Conservation (phyloP, 1,284 basidiomycete species). For the Apiotrichum domesticum region DNA sequence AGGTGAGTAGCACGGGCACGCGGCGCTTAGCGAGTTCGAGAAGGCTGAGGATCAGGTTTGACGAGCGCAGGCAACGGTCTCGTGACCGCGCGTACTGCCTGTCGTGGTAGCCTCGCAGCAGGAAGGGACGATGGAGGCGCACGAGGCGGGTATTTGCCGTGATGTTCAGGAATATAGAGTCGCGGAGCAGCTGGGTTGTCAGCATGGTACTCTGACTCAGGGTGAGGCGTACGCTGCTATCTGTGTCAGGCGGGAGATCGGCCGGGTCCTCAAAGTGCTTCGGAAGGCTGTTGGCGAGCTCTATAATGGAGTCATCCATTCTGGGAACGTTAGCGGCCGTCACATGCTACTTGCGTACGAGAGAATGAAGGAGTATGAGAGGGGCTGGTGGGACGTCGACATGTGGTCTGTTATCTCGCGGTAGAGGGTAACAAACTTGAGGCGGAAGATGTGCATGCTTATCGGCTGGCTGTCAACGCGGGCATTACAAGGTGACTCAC, state of each 20-base stretch:
- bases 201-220: not conserved
- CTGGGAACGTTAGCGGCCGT: not conserved
- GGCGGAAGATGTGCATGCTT: conserved; percentile 18
- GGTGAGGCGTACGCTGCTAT: not conserved
- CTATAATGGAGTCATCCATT: conserved; percentile 17
- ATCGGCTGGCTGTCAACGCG: conserved; percentile 4
- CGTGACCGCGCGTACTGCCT: conserved; percentile 7
- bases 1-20: conserved; percentile 7
- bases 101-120: conserved; percentile 18
- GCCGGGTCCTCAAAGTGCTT: conserved; percentile 13
- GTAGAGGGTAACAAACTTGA: conserved; percentile 18
- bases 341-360: not conserved
- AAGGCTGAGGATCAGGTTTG: conserved; percentile 7
- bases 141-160: conserved; percentile 12
- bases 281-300: conserved; percentile 10
- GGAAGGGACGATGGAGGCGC: conserved; percentile 15
- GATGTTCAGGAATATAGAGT: conserved; percentile 18
- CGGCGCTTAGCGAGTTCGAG: conserved; percentile 12
- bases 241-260: conserved; percentile 1
- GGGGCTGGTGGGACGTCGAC: conserved; percentile 6
- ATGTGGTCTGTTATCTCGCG: conserved; percentile 21
- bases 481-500: not conserved
- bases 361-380: conserved; percentile 15
- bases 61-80: conserved; percentile 11
- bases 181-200: conserved; percentile 6